Evolutionary conservation across 371 early-diverging fungal species (phyloP), one percentile per base, ranked within the genome.

Genomic region (Basidiobolus meristosporus): DNA sequence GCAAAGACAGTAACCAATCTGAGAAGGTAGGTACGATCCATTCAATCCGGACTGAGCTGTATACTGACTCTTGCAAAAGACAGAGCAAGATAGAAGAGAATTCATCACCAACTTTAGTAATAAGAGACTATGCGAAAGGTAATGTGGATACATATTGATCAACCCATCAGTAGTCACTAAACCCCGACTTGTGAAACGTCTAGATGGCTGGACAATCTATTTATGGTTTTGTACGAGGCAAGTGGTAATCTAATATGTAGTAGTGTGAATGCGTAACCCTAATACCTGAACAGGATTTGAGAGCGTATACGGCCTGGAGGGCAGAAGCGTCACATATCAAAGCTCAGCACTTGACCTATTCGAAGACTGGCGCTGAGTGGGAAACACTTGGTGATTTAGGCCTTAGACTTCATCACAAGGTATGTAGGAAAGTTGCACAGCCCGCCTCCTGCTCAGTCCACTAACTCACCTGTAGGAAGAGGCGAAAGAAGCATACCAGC

Each of bases 121-220:
- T 62, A 95, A 97, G 64, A 71, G 97, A 14, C 71, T 97, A 31
- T 97, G 97, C 49, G 97, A 97, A 50, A 86, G 92, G 39, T 47
- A 31, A 26, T 33, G 16, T n/a, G 15, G 14, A 39, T 39, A 12
- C 39, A 31, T n/a, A 28, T 10, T 3, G 0, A 7, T 23, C 7
- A 22, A 1, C 2, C 2, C n/a, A 2, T 14, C 28, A 18, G 3
- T 40, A 22, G 31, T 4, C 31, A 12, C 22, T 28, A 11, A 3
- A 14, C 15, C n/a, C 2, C 28, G 28, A 28, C 28, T 19, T 18
- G 17, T 18, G 18, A 7, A 40, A 3, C 14, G 39, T 22, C 30
- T 14, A 47, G 47, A 48, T 97, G 97, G 97, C 66, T 97, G 47
- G 97, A 97, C 56, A 90, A 92, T 53, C 63, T 92, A 31, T 93